Conservation (phyloP, 1,139 yeast species). For the Candida glucosophila region DNA sequence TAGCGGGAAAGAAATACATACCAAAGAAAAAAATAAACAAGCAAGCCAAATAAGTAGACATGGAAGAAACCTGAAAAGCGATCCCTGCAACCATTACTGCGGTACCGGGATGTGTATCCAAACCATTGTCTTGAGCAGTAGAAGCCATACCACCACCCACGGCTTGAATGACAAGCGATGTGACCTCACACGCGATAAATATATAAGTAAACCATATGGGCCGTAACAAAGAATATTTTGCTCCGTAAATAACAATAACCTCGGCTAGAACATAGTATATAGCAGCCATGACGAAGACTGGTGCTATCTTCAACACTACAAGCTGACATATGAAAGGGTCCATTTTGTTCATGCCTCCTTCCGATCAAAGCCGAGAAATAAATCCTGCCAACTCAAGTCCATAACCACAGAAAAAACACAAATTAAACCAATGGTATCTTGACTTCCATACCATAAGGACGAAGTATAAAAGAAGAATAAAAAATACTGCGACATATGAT, state of each 20-base stretch:
- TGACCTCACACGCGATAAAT: conserved; percentile 55
- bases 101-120: conserved; percentile 44
- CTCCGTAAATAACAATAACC: conserved; percentile 59
- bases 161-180: conserved; percentile 67
- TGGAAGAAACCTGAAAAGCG: conserved; percentile 68
- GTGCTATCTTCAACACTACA: conserved; percentile 65
- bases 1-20: conserved; percentile 25
- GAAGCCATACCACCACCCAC: conserved; percentile 77
- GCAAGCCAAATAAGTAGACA: conserved; percentile 51
- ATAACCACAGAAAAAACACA: conserved; percentile 52
- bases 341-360: conserved; percentile 29
- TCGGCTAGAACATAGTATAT: conserved; percentile 70
- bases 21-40: conserved; percentile 44
- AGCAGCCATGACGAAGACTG: conserved; percentile 85
- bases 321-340: conserved; percentile 55
- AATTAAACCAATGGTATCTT: conserved; percentile 69
- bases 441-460: conserved; percentile 22
- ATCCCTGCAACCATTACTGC: conserved; percentile 77
- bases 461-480: conserved; percentile 12
- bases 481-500: conserved; percentile 16
- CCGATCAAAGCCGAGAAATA: conserved; percentile 44
- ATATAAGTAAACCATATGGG: conserved; percentile 70
- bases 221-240: conserved; percentile 45
- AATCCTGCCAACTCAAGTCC: conserved; percentile 67
- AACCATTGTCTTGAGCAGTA: conserved; percentile 28